Evolutionary conservation across 2,329 filamentous ascomycete species (phyloP).

Genomic region (Beauveria sp.): DNA sequence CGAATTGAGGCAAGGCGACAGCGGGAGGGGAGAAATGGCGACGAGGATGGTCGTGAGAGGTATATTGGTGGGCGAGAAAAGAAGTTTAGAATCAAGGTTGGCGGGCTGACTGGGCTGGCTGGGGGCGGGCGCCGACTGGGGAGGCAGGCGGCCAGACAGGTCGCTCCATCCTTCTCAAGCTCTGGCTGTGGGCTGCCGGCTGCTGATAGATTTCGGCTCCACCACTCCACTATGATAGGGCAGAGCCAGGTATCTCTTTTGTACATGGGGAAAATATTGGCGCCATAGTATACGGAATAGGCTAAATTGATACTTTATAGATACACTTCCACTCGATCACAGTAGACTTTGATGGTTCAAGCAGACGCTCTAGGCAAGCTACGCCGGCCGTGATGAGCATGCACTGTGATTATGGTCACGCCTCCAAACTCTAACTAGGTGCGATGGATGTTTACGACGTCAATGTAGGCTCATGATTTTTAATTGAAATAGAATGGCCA

Average conservation of each 20-base stretch:
- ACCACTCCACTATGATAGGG: neutral
- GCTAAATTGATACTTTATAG: neutral
- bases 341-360: no score
- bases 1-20: neutral
- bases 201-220: neutral
- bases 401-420: no score
- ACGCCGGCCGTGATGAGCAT: neutral
- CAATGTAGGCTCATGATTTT: no score
- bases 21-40: neutral
- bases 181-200: neutral
- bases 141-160: neutral
- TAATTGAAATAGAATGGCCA: no score
- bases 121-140: neutral
- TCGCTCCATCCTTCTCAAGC: no score
- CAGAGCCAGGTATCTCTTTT: neutral
- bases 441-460: neutral
- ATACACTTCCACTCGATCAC: neutral
- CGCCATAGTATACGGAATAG: neutral
- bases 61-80: neutral
- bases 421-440: neutral
- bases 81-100: slow-evolving; percentile 1
- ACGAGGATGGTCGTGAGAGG: neutral
- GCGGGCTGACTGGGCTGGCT: neutral
- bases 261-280: neutral
- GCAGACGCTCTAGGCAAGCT: neutral